phyloP scores from a whole-genome alignment of 2,329 filamentous ascomycete species.

The Gyromitra esculenta region DNA sequence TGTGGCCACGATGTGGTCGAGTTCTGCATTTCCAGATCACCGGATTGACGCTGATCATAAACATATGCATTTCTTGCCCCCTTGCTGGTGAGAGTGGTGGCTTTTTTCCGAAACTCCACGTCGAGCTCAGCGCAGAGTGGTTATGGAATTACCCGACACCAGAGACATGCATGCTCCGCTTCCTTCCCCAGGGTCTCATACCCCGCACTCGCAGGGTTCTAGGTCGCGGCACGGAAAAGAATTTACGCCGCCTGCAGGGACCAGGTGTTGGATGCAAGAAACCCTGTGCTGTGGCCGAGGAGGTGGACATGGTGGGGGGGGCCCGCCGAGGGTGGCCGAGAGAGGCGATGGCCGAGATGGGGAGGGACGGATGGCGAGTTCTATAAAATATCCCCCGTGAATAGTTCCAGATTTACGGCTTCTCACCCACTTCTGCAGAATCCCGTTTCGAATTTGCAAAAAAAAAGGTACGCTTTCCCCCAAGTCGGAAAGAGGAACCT shows the following conservation, averaged over 20 bases:
- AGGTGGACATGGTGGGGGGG: too few species aligned
- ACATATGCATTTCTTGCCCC: neutral
- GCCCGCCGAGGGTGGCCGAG: too few species aligned
- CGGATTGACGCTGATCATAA: neutral
- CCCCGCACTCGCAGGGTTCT: neutral
- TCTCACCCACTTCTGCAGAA: neutral
- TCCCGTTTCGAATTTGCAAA: too few species aligned
- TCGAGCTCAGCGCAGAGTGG: neutral
- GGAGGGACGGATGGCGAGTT: too few species aligned
- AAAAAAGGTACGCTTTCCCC: too few species aligned
- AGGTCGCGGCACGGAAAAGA: neutral
- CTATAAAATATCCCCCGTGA: too few species aligned
- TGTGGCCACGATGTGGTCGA: neutral
- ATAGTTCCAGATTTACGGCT: neutral
- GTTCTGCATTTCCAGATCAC: neutral
- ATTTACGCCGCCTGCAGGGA: conserved; percentile 2
- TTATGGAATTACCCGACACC: conserved; percentile 4
- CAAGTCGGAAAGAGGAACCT: too few species aligned
- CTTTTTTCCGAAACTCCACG: neutral
- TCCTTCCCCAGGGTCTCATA: neutral
- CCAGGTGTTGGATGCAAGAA: neutral
- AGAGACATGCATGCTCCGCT: too few species aligned
- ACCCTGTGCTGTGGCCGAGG: too few species aligned
- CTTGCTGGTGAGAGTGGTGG: too few species aligned
- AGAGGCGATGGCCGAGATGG: too few species aligned